Evolutionary conservation across 148 eudicot genomes (phyloP).

Genomic region (Pouteria glomerata): DNA sequence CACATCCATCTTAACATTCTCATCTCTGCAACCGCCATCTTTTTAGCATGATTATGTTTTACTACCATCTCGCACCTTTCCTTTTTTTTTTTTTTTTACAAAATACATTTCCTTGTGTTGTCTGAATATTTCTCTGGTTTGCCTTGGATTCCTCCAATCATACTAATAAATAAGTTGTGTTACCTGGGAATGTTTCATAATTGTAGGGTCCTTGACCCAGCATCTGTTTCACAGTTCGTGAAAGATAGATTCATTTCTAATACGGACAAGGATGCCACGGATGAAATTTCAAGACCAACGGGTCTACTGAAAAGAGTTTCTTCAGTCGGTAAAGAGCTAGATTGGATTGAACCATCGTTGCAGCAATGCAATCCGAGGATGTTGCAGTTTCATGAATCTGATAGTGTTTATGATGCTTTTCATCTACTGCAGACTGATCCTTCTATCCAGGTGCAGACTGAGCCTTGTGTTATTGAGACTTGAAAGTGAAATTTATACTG

Average conservation of each 20-base stretch:
- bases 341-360: slow-evolving; percentile 75
- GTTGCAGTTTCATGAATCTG: slow-evolving; percentile 29
- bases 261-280: slow-evolving; percentile 21
- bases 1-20: no score
- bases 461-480: background rate
- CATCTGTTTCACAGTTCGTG: slow-evolving; percentile 13
- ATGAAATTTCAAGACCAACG: slow-evolving; percentile 15
- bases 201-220: slow-evolving; percentile 44
- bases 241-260: slow-evolving; percentile 18
- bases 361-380: slow-evolving; percentile 32
- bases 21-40: no score
- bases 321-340: slow-evolving; percentile 40
- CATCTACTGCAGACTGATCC: slow-evolving; percentile 63
- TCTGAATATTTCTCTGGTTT: background rate
- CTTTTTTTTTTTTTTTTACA: background rate
- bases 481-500: no score
- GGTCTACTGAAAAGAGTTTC: slow-evolving; percentile 23
- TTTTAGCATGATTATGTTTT: no score
- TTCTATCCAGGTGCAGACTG: slow-evolving; percentile 68
- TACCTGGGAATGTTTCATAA: slow-evolving; percentile 5
- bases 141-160: background rate
- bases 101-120: background rate
- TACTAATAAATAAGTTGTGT: background rate
- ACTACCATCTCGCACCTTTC: no score
- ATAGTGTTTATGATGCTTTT: slow-evolving; percentile 62